Evolutionary conservation across 129 eudicot species (phyloP).

Genomic region (Tagetes patula): DNA sequence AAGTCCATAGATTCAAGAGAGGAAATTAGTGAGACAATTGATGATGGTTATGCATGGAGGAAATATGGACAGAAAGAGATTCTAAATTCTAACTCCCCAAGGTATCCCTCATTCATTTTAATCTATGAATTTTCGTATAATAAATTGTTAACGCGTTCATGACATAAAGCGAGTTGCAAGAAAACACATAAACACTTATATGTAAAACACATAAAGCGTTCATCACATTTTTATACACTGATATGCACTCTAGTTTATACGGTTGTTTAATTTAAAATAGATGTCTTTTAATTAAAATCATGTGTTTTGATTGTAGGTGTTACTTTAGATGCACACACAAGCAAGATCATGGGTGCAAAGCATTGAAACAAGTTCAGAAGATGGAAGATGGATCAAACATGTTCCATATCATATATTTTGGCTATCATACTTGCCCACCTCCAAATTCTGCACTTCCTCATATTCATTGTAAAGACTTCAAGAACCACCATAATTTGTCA

Average conservation of each 20-base stretch:
- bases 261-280: too few relatives aligned
- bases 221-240: too few relatives aligned
- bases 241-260: too few relatives aligned
- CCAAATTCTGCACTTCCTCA: constrained; percentile 12
- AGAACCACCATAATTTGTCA: background rate
- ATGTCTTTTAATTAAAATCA: too few relatives aligned
- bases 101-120: constrained; percentile 25
- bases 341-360: constrained; percentile 52
- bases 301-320: constrained; percentile 38
- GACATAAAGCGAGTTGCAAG: too few relatives aligned
- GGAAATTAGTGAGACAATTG: constrained; percentile 24
- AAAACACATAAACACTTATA: background rate
- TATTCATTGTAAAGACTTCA: constrained; percentile 20
- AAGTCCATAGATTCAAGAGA: constrained; percentile 38
- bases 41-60: constrained; percentile 72
- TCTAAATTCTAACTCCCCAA: constrained; percentile 51
- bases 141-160: too few relatives aligned
- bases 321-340: constrained; percentile 77
- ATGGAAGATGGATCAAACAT: constrained; percentile 35
- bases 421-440: constrained; percentile 53
- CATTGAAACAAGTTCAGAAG: constrained; percentile 62
- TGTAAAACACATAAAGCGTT: too few relatives aligned
- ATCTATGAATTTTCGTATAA: too few relatives aligned
- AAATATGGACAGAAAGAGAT: constrained; percentile 70
- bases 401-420: constrained; percentile 56